phyloP scores from a whole-genome alignment of 73 alveolate genomes.

The Paramecium tetraurelia region DNA sequence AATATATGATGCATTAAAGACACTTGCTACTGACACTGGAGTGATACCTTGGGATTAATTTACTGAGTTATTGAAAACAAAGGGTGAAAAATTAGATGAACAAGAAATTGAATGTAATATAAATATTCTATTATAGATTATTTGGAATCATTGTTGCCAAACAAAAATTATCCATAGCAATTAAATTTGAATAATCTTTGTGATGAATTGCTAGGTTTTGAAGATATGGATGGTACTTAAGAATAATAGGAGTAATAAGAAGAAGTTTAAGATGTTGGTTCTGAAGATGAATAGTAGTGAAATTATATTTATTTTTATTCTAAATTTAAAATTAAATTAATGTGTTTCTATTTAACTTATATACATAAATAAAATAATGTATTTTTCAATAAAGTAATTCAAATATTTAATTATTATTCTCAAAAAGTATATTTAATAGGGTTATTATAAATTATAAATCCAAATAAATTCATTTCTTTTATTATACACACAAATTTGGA shows the following conservation, averaged over 20 bases:
- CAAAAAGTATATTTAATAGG: too few species aligned
- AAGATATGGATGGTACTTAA: conserved; percentile 20
- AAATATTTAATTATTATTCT: too few species aligned
- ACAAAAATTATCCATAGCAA: conserved; percentile 16
- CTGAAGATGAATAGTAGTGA: conserved; percentile 1
- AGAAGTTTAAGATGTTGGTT: not conserved
- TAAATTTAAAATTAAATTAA: not conserved
- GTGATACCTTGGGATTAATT: conserved; percentile 78
- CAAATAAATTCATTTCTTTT: too few species aligned
- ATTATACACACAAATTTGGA: too few species aligned
- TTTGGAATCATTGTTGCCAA: not conserved
- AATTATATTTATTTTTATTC: not conserved
- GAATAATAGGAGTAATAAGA: not conserved
- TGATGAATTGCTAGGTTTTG: conserved; percentile 54
- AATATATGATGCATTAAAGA: conserved; percentile 86
- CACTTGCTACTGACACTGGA: conserved; percentile 59
- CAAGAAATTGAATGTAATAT: conserved; percentile 52
- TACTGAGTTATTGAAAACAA: conserved; percentile 42
- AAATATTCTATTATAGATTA: not conserved
- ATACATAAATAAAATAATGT: not conserved
- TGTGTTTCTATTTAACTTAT: not conserved
- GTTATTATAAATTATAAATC: too few species aligned
- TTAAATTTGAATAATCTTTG: conserved; percentile 46
- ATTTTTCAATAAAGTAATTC: too few species aligned
- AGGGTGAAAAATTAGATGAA: conserved; percentile 51